Evolutionary conservation across 2,329 filamentous ascomycete species (phyloP).

Genomic region (Xylariaceae sp.): DNA sequence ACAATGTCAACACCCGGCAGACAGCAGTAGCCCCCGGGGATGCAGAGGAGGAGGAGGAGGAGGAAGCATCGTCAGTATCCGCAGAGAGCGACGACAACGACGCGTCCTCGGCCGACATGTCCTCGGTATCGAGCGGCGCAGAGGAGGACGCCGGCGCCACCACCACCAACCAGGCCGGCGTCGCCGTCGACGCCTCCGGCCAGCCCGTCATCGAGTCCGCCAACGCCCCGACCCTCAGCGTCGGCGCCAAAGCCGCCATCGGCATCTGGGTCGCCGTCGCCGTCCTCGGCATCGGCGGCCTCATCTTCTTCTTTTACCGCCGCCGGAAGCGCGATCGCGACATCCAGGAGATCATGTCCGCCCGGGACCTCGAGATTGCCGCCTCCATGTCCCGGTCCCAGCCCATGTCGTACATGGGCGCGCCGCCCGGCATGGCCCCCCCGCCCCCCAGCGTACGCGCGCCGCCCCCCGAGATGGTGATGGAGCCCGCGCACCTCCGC

Average conservation of each 20-base stretch:
- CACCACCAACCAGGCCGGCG: background rate
- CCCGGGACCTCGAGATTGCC: background rate
- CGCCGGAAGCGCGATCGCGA: conserved; percentile 8
- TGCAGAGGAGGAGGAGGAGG: conserved; percentile 5
- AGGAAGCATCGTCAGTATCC: background rate
- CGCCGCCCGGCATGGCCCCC: background rate
- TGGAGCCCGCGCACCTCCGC: too few relatives aligned
- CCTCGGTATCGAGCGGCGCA: background rate
- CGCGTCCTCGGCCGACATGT: conserved; percentile 7
- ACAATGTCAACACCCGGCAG: conserved; percentile 7
- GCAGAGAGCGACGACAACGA: conserved; percentile 7
- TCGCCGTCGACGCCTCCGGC: conserved; percentile 1
- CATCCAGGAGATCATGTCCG: conserved; percentile 5
- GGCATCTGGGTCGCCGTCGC: conserved; percentile 17
- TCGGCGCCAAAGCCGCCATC: conserved; percentile 17
- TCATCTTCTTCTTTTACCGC: conserved; percentile 13
- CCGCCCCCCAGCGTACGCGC: background rate
- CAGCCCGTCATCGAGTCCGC: background rate
- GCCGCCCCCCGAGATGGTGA: background rate
- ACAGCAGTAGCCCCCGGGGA: background rate
- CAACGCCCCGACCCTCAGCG: conserved; percentile 9
- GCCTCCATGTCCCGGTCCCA: conserved; percentile 8
- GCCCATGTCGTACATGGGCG: conserved; percentile 10
- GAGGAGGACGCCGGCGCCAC: background rate
- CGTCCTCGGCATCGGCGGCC: conserved; percentile 7